Conservation (phyloP, 2,329 filamentous ascomycete genomes). For the Macrophomina phaseolina region DNA sequence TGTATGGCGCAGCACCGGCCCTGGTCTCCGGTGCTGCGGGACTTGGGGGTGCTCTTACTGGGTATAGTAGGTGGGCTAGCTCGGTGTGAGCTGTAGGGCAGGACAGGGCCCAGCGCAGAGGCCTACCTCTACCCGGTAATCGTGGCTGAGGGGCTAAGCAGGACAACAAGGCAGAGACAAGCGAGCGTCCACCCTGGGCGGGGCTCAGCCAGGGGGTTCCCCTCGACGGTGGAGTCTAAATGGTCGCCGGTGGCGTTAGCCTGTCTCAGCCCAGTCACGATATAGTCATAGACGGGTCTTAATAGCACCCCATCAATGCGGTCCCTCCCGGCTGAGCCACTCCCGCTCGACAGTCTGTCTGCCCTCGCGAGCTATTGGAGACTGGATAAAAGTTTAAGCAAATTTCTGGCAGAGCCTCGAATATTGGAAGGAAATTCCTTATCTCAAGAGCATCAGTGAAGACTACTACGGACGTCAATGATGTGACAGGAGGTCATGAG, state of each 20-base stretch:
- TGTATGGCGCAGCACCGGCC: neutral
- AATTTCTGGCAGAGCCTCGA: neutral
- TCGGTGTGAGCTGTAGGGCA: neutral
- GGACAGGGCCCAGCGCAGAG: neutral
- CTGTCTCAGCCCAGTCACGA: slow-evolving; percentile 20
- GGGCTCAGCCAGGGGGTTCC: neutral
- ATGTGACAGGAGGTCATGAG: no score
- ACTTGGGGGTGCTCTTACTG: slow-evolving; percentile 14
- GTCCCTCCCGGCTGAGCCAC: slow-evolving; percentile 1
- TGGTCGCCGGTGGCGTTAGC: slow-evolving; percentile 15
- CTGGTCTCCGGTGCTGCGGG: neutral
- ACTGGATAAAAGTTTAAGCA: neutral
- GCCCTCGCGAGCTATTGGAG: neutral
- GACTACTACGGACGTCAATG: no score
- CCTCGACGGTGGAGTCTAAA: slow-evolving; percentile 2
- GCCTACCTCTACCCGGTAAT: neutral
- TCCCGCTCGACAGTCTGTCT: slow-evolving; percentile 1
- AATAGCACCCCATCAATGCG: slow-evolving; percentile 21
- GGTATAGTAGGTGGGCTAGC: slow-evolving; percentile 1
- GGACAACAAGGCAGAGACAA: slow-evolving; percentile 1
- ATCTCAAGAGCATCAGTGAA: no score
- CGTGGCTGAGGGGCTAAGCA: slow-evolving; percentile 12
- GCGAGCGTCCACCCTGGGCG: neutral
- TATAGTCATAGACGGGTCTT: slow-evolving; percentile 11
- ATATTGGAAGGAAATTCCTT: no score